Conservation (phyloP, 257 asterid genomes). For the Leonotis leonurus region DNA sequence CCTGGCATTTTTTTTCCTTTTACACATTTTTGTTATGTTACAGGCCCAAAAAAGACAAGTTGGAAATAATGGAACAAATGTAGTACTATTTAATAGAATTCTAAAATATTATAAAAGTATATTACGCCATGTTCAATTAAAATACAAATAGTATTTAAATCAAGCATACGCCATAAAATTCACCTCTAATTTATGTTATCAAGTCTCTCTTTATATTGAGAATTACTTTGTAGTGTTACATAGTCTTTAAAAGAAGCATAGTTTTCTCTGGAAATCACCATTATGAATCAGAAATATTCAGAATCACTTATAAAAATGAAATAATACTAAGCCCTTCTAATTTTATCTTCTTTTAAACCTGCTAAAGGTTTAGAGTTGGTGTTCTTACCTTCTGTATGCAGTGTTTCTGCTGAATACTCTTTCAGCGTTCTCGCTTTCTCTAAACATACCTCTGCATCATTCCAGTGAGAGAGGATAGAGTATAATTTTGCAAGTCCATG, state of each 20-base stretch:
- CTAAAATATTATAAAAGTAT: not conserved
- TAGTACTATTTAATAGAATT: not conserved
- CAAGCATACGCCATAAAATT: no score
- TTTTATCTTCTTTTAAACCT: not conserved
- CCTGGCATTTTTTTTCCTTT: no score
- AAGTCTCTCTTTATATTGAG: not conserved
- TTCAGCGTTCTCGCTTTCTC: slow-evolving; percentile 68
- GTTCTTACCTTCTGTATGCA: slow-evolving; percentile 72
- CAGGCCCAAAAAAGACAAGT: no score
- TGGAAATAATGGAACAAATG: no score
- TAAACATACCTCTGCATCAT: slow-evolving; percentile 89
- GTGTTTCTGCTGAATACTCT: slow-evolving; percentile 76
- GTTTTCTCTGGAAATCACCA: not conserved
- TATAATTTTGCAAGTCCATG: slow-evolving; percentile 85
- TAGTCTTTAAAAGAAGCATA: not conserved
- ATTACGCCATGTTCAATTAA: not conserved
- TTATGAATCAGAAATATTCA: not conserved
- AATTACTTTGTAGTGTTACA: not conserved
- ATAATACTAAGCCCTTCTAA: not conserved
- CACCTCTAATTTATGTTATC: not conserved
- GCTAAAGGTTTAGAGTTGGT: not conserved
- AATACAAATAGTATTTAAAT: no score
- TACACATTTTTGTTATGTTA: no score
- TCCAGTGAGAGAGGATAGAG: slow-evolving; percentile 87
- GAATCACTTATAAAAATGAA: not conserved